Evolutionary conservation across 805 yeast genomes (phyloP), one percentile per base, ranked within the genome.

Genomic region (Teunomyces barrocoloradensis): DNA sequence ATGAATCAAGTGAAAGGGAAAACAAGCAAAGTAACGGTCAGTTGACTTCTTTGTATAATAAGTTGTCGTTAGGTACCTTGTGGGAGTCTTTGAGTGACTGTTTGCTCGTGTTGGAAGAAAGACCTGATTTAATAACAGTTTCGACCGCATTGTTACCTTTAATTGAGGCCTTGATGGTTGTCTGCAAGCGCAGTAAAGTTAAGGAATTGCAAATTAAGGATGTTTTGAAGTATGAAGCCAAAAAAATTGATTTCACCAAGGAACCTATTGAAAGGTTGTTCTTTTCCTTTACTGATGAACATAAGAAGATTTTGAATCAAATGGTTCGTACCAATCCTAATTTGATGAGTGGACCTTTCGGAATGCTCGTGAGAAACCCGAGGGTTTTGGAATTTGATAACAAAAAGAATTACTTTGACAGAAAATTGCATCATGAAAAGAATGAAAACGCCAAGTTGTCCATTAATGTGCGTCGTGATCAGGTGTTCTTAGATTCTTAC

Each of bases 291-390:
- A 89, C 97, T 1, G 92, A 89, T 53, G 85, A 86, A 53, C 97
- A 91, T 63, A 85, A 88, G 60, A 87, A 86, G 71, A 81, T 90
- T 34, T 73, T 94, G 59, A 94, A 94, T 61, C 89, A 85, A 60
- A 87, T 94, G 95, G 92, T 94, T 25, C 77, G 97, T 52, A 78
- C 85, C 15, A 91, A 89, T 64, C 95, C 97, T 0, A 88, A 90
- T 57, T 74, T 94, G 56, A 88, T 92, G 96, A 86, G 92, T 64
- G 99, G 99, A 0, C 96, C 98, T 12, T 90, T 94, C 61, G 81
- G 96, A 1, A 83, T 90, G 75, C 73, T 94, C 55, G 92, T 94
- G 12, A 78, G 85, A 56, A 92, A 89, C 61, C 94, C 97, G 6
- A 83, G 84, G 60, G 92, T 91, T 2, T 71, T 94, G 53, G 98